Base-by-base conservation (phyloP, 495 filamentous ascomycete species). In the Penicillium robsamsonii region DNA sequence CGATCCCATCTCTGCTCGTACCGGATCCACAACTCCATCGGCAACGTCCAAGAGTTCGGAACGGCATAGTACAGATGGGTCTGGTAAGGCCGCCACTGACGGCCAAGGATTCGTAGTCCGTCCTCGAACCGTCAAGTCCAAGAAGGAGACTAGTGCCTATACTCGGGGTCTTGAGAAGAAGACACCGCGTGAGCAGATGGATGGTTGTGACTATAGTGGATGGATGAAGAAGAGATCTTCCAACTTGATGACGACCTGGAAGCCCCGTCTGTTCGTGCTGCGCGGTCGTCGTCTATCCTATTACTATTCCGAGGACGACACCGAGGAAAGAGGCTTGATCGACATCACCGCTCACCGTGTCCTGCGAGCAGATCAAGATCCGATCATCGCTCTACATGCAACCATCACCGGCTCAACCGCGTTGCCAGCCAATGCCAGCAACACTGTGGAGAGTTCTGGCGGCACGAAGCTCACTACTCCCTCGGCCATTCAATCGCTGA, bases 181-280 rank as follows among this genome's bases (percentile, higher is more conserved):
- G 60, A 75, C 82, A 0, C 95, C 95, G 0, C 79, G 84, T 47
- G 90, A 96, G 66, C 91, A 94, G 57, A 92, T 96, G 72, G 75
- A 81, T 50, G 86, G 84, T 52, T 93, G 91, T 45, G 94, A 99
- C 63, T 99, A 92, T 65, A 91, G 86, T 60, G 95, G 95, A 24
- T 99, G 95, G 95, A 99, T 99, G 95, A 97, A 96, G 78, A 99
- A 99, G 81, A 87, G 92, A 64, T 96, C 90, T 46, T 91, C 90
- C 3, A 94, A 94, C 59, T 76, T 97, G 47, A 95, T 97, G 88
- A 88, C 90, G 3, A 96, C 91, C 2, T 99, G 95, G 95, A 97
- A 97, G 66, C 85, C 90, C 40, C 86, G 95, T 9, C 82, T 97
- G 31, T 99, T 99, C 65, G 88, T 97, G 20, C 79, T 99, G 31